Base-by-base conservation (phyloP, 2,329 filamentous ascomycete species). In the Fusarium sulawesiense region DNA sequence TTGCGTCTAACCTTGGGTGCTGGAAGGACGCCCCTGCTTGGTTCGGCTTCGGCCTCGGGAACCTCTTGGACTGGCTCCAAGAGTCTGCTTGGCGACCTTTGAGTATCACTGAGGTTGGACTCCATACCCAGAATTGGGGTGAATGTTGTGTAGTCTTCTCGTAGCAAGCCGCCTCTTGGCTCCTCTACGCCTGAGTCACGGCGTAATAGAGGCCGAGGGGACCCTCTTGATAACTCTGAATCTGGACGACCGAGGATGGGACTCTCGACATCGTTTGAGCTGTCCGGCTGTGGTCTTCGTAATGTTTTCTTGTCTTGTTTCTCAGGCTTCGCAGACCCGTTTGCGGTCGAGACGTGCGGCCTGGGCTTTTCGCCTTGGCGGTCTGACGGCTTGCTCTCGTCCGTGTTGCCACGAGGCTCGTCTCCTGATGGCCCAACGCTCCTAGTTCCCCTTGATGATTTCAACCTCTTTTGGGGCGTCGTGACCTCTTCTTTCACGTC, bases 61-160 rank as follows among this genome's bases (percentile, higher is more conserved):
- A 80, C 78, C 71, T 89, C 86, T 70, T 82, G 80, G 6, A 89
- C 86, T 1, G 85, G 83, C 6, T 86, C 80, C 48, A 89, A 76
- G n/a, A 78, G 78, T 57, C 82, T 80, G 8, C 81, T 78, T 21
- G 83, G 79, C 5, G 81, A 83, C 49, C 82, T 80, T 60, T 80
- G 79, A 60, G 83, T 80, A 44, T 83, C 84, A 27, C 78, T 71
- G 18, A 79, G 55, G 18, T 78, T 78, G 29, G 73, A 71, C 50
- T 73, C 64, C 50, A 68, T 47, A 13, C 72, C 75, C 25, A 60
- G 66, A 30, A 67, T 50, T 41, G 72, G 63, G 21, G 72, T 67
- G n/a, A 71, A 62, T 25, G 66, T 70, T 46, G 74, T 73, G 21
- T 62, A 64, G 54, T 73, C 74, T 72, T 81, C 79, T 61, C 75